These are phyloP conservation scores for Coprinopsis cinerea DNA, from an alignment of 768 basidiomycete genomes.

Conservation along the genomic window DNA sequence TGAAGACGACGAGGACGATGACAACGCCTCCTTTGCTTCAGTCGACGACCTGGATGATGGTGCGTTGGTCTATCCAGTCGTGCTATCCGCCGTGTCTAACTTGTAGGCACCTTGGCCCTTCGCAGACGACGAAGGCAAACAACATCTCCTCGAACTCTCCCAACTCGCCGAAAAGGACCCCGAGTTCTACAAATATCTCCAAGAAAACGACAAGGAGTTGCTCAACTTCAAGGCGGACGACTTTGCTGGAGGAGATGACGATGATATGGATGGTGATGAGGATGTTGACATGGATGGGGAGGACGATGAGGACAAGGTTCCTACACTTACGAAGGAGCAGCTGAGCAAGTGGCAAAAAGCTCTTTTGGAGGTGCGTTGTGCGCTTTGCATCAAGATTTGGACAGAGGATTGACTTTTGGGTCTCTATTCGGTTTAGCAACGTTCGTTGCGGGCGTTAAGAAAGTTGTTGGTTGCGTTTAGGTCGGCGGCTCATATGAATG, in stretches of 20 bases:
- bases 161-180: constrained; percentile 94
- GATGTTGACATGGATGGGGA: constrained; percentile 32
- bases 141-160: constrained; percentile 77
- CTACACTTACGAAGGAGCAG: constrained; percentile 63
- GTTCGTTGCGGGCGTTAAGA: constrained; percentile 76
- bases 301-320: constrained; percentile 42
- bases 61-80: background rate
- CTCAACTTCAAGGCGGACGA: constrained; percentile 67
- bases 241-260: constrained; percentile 49
- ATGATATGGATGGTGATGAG: constrained; percentile 32
- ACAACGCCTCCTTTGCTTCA: constrained; percentile 67
- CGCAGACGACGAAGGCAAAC: constrained; percentile 56
- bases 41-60: constrained; percentile 74
- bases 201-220: constrained; percentile 92
- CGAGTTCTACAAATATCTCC: constrained; percentile 97
- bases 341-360: constrained; percentile 85
- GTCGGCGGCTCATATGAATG: constrained; percentile 85
- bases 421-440: constrained; percentile 47
- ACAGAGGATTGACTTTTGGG: too few relatives aligned
- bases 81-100: background rate
- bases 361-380: constrained; percentile 62
- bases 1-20: constrained; percentile 39
- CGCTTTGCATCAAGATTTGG: background rate
- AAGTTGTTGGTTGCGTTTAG: constrained; percentile 88
- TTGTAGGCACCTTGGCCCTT: background rate